These are phyloP conservation scores for Wallacemonas rigidus DNA, from an alignment of 208 protist species.

Conservation along the genomic window DNA sequence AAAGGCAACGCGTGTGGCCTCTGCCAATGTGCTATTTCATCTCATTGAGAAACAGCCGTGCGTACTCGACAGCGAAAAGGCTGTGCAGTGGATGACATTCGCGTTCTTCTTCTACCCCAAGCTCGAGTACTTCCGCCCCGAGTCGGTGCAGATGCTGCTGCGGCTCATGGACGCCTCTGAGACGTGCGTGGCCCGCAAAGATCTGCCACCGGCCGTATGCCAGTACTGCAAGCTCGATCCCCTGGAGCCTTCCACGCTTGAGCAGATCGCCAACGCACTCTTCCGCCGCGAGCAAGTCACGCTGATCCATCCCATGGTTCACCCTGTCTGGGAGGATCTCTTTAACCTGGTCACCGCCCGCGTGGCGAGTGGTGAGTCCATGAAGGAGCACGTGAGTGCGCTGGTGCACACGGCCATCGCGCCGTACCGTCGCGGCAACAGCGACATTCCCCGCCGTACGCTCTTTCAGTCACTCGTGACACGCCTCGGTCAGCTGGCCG, in stretches of 20 bases:
- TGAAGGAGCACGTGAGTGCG: constrained; percentile 85
- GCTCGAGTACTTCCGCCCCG: constrained; percentile 87
- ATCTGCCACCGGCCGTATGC: constrained; percentile 42
- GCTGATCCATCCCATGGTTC: constrained; percentile 81
- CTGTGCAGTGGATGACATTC: constrained; percentile 72
- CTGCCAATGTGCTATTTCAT: constrained; percentile 73
- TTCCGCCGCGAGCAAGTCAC: constrained; percentile 90
- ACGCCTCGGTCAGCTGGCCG: constrained; percentile 74
- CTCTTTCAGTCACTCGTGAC: constrained; percentile 82
- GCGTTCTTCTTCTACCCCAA: constrained; percentile 90
- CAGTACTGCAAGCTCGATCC: constrained; percentile 64
- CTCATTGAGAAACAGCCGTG: constrained; percentile 30
- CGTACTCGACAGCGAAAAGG: constrained; percentile 50
- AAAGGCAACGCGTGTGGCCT: constrained; percentile 73
- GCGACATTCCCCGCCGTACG: constrained; percentile 64
- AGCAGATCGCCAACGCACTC: constrained; percentile 82
- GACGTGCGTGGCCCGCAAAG: constrained; percentile 14
- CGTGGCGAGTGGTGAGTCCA: constrained; percentile 74
- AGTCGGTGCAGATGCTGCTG: constrained; percentile 83
- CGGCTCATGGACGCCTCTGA: constrained; percentile 56
- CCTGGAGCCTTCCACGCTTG: constrained; percentile 69
- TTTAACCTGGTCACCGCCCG: constrained; percentile 70
- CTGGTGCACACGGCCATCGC: constrained; percentile 85
- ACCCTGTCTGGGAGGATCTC: constrained; percentile 88
- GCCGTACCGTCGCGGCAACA: constrained; percentile 83